A percentile compares a stretch with the other conserved stretches of the same genome.
Conservation (phyloP, 2,329 filamentous ascomycete species). For the Fusarium sp. region DNA sequence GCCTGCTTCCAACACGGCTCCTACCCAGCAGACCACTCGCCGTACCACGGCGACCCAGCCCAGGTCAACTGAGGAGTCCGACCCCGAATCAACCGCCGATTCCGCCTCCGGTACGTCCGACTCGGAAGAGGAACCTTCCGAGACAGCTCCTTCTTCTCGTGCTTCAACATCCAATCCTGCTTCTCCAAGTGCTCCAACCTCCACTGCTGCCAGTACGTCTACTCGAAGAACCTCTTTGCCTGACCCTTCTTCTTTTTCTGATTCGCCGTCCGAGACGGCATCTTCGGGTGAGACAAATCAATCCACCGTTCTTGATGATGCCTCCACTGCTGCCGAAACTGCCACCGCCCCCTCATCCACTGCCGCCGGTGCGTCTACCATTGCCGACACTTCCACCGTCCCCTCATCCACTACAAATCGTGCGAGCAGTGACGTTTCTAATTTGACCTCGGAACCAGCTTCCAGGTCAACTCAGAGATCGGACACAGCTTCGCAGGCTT, state of each 20-base stretch:
- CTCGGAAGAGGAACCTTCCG: constrained; percentile 44
- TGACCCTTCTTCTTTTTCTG: constrained; percentile 46
- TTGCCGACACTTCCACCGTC: constrained; percentile 22
- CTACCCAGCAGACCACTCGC: constrained; percentile 22
- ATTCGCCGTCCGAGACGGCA: constrained; percentile 44
- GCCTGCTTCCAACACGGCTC: constrained; percentile 24
- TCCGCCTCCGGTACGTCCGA: constrained; percentile 48
- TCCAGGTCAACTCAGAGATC: constrained; percentile 20
- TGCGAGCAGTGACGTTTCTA: constrained; percentile 15
- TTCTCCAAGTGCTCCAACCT: constrained; percentile 40
- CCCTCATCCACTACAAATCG: constrained; percentile 18
- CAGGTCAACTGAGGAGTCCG: constrained; percentile 24
- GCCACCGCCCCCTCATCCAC: constrained; percentile 16
- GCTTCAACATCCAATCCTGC: constrained; percentile 46
- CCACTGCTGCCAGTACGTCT: constrained; percentile 51
- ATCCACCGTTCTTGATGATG: constrained; percentile 33
- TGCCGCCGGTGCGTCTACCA: constrained; percentile 23
- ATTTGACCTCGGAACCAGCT: constrained; percentile 23
- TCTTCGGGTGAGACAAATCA: constrained; percentile 43
- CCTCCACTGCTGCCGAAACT: constrained; percentile 30
- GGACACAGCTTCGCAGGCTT: constrained; percentile 28
- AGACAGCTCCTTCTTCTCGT: constrained; percentile 46
- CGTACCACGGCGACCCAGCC: constrained; percentile 25
- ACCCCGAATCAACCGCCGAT: constrained; percentile 36
- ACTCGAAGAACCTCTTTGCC: constrained; percentile 45